A percentile compares a stretch with the other conserved stretches of the same genome.
phyloP scores from a whole-genome alignment of 2,329 filamentous ascomycete species.

The Berkeleyomyces rouxiae region DNA sequence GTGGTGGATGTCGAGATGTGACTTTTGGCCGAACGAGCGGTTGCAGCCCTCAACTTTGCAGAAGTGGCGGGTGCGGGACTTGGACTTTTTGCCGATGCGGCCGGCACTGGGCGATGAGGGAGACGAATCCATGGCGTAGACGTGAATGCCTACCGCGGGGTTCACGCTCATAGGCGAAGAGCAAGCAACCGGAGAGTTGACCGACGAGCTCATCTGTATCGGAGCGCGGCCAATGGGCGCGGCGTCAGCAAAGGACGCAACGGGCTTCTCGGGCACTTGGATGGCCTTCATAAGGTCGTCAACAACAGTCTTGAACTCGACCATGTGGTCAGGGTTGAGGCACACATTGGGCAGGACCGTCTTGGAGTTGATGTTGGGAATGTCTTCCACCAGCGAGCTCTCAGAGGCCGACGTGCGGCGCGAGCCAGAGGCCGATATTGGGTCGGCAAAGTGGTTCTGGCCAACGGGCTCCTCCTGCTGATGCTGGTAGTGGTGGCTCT shows the following conservation, averaged over 20 bases:
- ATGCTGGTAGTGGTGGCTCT: background rate
- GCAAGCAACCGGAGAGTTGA: background rate
- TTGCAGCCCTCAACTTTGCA: slow-evolving; percentile 60
- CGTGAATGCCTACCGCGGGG: background rate
- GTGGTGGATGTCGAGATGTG: slow-evolving; percentile 78
- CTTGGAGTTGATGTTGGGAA: slow-evolving; percentile 20
- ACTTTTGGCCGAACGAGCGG: slow-evolving; percentile 81
- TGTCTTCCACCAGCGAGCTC: slow-evolving; percentile 12
- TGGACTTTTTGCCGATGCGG: background rate
- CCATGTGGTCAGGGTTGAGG: slow-evolving; percentile 30
- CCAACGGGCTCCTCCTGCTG: slow-evolving; percentile 17
- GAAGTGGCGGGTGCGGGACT: slow-evolving; percentile 25
- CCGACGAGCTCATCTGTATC: background rate
- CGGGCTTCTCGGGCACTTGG: slow-evolving; percentile 34
- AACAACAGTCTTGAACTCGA: slow-evolving; percentile 63
- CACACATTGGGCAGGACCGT: slow-evolving; percentile 30
- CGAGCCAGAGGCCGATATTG: slow-evolving; percentile 14
- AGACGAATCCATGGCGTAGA: background rate
- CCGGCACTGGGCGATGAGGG: background rate
- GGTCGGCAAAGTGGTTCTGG: slow-evolving; percentile 14
- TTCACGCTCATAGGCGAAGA: background rate
- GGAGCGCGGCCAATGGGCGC: slow-evolving; percentile 4
- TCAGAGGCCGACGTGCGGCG: slow-evolving; percentile 23
- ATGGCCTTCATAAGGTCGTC: slow-evolving; percentile 82
- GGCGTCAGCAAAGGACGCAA: slow-evolving; percentile 9